These are phyloP conservation scores for Ceratocystis huliohia DNA, from an alignment of 2,329 filamentous ascomycete species.

Conservation along the genomic window DNA sequence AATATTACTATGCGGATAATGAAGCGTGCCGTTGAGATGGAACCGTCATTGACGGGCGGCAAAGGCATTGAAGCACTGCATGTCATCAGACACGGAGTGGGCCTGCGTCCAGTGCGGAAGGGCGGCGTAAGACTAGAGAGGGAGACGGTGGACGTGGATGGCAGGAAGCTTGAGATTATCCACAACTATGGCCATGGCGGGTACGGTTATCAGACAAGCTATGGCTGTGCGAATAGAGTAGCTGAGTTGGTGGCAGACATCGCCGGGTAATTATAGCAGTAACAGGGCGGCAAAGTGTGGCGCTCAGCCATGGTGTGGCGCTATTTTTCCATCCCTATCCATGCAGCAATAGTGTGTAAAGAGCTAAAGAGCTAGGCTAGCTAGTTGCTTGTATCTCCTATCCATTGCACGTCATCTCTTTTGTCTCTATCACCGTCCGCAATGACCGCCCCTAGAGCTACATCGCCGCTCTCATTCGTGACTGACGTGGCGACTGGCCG, in stretches of 20 bases:
- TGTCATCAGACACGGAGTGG: constrained; percentile 70
- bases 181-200: constrained; percentile 73
- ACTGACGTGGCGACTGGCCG: constrained; percentile 37
- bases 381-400: background rate
- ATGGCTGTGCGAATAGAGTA: constrained; percentile 56
- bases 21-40: constrained; percentile 55
- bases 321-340: background rate
- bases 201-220: constrained; percentile 60
- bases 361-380: background rate
- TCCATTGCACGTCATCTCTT: background rate
- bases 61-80: constrained; percentile 60
- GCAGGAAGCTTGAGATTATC: constrained; percentile 55
- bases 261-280: background rate
- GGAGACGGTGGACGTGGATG: constrained; percentile 40
- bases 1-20: constrained; percentile 75
- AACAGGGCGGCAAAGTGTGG: background rate
- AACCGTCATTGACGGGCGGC: constrained; percentile 50
- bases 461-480: constrained; percentile 23
- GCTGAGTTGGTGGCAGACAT: constrained; percentile 56
- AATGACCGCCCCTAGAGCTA: background rate
- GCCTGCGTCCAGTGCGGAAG: constrained; percentile 60
- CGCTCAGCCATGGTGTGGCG: background rate
- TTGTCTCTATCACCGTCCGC: background rate
- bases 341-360: background rate
- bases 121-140: constrained; percentile 64